Evolutionary conservation across 2,329 filamentous ascomycete genomes (phyloP).

Genomic region (Septoria petroselini): DNA sequence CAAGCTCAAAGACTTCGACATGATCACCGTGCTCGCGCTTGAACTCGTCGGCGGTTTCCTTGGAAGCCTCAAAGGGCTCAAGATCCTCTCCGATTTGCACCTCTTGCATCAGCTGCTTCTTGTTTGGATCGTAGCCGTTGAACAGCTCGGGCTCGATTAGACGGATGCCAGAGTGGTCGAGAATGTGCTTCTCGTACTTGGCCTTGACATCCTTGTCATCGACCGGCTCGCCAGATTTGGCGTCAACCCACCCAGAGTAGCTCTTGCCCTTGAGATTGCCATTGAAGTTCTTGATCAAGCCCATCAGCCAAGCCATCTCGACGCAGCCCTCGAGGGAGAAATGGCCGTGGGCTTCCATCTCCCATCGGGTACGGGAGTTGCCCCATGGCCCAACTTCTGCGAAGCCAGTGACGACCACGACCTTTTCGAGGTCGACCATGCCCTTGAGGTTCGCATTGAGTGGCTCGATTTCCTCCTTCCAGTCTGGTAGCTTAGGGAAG

Average conservation of each 20-base stretch:
- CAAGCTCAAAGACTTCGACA: slow-evolving; percentile 93
- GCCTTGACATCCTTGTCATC: slow-evolving; percentile 97
- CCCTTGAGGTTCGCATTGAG: slow-evolving; percentile 86
- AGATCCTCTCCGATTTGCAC: slow-evolving; percentile 96
- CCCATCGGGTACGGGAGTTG: slow-evolving; percentile 96
- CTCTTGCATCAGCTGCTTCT: slow-evolving; percentile 97
- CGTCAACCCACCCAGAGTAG: slow-evolving; percentile 95
- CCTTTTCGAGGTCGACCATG: slow-evolving; percentile 98
- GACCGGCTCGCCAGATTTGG: slow-evolving; percentile 89
- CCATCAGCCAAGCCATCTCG: slow-evolving; percentile 99
- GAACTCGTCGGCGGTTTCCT: slow-evolving; percentile 97
- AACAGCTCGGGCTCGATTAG: slow-evolving; percentile 97
- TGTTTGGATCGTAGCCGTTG: slow-evolving; percentile 92
- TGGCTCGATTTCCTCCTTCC: slow-evolving; percentile 85
- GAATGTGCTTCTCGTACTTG: slow-evolving; percentile 95
- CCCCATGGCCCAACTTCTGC: slow-evolving; percentile 96
- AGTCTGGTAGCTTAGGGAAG: slow-evolving; percentile 86
- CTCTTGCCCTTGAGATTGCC: slow-evolving; percentile 92
- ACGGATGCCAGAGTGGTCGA: slow-evolving; percentile 95
- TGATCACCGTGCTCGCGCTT: slow-evolving; percentile 95
- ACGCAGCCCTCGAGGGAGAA: slow-evolving; percentile 98
- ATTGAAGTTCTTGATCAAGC: slow-evolving; percentile 97
- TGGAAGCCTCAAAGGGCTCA: slow-evolving; percentile 93
- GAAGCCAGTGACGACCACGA: slow-evolving; percentile 96
- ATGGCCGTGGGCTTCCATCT: slow-evolving; percentile 96